These are phyloP conservation scores for Cucurbita maxima DNA, from an alignment of 306 rosid species.

Conservation along the genomic window DNA sequence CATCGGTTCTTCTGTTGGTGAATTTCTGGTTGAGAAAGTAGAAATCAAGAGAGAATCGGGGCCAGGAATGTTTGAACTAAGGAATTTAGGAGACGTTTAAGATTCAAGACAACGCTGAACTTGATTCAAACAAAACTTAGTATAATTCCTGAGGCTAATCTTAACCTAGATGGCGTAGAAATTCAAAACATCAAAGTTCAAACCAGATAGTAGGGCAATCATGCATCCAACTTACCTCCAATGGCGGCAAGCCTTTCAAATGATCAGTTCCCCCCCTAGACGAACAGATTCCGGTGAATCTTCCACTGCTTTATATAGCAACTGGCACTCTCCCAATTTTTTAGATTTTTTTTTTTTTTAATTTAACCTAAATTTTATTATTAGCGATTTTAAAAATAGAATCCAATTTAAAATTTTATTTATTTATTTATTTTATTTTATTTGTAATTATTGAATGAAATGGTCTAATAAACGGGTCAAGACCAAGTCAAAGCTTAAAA, in stretches of 20 bases:
- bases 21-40: conserved; percentile 75
- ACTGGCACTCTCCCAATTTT: no score
- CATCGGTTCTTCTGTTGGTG: conserved; percentile 47
- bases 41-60: conserved; percentile 31
- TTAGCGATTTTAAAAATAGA: no score
- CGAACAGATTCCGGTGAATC: conserved; percentile 6
- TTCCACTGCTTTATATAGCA: no score
- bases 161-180: conserved; percentile 6
- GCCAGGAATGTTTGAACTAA: conserved; percentile 9
- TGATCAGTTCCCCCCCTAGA: conserved; percentile 22
- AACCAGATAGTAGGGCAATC: conserved; percentile 35
- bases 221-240: conserved; percentile 77
- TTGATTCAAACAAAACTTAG: conserved; percentile 61
- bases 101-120: conserved; percentile 79
- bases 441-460: no score
- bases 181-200: conserved; percentile 34
- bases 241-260: conserved; percentile 57
- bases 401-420: no score
- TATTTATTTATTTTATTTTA: no score
- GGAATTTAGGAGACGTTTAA: conserved; percentile 76
- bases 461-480: neutral
- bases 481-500: neutral
- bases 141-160: conserved; percentile 22
- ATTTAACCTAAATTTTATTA: no score
- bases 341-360: no score